phyloP scores from a whole-genome alignment of 2,329 filamentous ascomycete species.

The Ilyonectria sp. region DNA sequence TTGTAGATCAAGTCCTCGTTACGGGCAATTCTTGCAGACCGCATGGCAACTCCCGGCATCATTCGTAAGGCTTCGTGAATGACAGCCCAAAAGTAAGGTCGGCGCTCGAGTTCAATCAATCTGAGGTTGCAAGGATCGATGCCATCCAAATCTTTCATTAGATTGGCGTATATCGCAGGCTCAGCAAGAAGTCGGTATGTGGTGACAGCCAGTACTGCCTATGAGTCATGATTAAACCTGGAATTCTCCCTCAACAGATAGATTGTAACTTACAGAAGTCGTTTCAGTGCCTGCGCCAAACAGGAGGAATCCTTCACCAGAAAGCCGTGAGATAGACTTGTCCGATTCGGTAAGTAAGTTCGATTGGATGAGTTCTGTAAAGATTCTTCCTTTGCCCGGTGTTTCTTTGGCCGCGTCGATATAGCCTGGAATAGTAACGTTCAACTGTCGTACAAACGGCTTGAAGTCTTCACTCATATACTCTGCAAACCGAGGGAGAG shows the following conservation, averaged over 20 bases:
- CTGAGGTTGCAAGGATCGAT: constrained; percentile 47
- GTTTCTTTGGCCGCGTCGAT: constrained; percentile 27
- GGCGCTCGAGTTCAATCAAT: constrained; percentile 53
- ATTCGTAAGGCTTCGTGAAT: constrained; percentile 56
- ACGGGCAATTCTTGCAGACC: constrained; percentile 43
- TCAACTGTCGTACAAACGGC: constrained; percentile 37
- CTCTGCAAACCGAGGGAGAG: constrained; percentile 28
- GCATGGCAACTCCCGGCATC: constrained; percentile 49
- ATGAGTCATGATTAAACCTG: not conserved
- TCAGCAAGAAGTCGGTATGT: constrained; percentile 55
- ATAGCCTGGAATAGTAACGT: constrained; percentile 32
- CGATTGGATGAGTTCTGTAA: constrained; percentile 38
- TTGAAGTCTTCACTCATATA: constrained; percentile 34
- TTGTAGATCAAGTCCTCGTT: constrained; percentile 49
- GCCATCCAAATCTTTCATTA: constrained; percentile 49
- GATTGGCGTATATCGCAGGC: constrained; percentile 48
- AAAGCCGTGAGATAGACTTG: constrained; percentile 52
- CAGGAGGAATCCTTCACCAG: constrained; percentile 56
- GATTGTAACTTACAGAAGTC: constrained; percentile 47
- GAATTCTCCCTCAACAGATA: rapidly evolving
- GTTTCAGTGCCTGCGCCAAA: constrained; percentile 58
- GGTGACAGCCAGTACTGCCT: constrained; percentile 52
- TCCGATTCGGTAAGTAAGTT: constrained; percentile 54
- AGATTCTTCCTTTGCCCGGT: constrained; percentile 33
- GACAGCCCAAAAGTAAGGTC: constrained; percentile 56